A percentile compares a stretch with the other conserved stretches of the same genome.
Evolutionary conservation across 371 early-diverging fungal species (phyloP).

Genomic region (Apophysomyces elegans): DNA sequence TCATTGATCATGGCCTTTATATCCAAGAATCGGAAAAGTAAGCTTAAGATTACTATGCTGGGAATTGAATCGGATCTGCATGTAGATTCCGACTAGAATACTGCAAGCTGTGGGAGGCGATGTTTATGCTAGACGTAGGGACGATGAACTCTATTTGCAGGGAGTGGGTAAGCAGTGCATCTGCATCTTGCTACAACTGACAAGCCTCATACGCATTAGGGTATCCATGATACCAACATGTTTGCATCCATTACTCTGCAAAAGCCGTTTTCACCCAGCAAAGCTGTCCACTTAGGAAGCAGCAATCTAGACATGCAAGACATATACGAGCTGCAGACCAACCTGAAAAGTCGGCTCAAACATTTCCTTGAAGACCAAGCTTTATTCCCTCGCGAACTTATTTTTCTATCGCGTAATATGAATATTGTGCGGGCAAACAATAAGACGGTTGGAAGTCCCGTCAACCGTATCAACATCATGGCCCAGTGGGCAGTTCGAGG

Average conservation of each 20-base stretch:
- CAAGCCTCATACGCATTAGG: slow-evolving; percentile 33
- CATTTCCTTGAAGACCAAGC: slow-evolving; percentile 75
- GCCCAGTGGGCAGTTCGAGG: slow-evolving; percentile 82
- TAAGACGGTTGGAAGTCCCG: slow-evolving; percentile 82
- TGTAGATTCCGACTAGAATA: slow-evolving; percentile 78
- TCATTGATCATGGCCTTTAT: slow-evolving; percentile 95
- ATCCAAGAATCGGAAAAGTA: slow-evolving; percentile 69
- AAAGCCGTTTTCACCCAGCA: slow-evolving; percentile 70
- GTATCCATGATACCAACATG: slow-evolving; percentile 81
- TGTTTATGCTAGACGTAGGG: slow-evolving; percentile 75
- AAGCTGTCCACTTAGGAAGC: slow-evolving; percentile 52
- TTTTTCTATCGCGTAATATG: slow-evolving; percentile 91
- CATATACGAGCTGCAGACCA: slow-evolving; percentile 73
- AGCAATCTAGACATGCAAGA: slow-evolving; percentile 49
- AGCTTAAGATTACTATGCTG: slow-evolving; percentile 43
- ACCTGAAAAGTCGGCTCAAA: slow-evolving; percentile 72
- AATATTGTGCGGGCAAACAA: slow-evolving; percentile 88
- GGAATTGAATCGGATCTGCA: slow-evolving; percentile 40
- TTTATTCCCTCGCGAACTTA: slow-evolving; percentile 82
- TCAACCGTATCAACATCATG: slow-evolving; percentile 89
- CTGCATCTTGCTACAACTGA: not conserved
- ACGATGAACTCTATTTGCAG: slow-evolving; percentile 66
- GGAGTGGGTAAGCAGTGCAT: slow-evolving; percentile 57
- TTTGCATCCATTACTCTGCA: slow-evolving; percentile 86
- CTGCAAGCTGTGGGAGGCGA: slow-evolving; percentile 83